phyloP scores from a whole-genome alignment of 345 rosid genomes.

The Abelmoschus esculentus region DNA sequence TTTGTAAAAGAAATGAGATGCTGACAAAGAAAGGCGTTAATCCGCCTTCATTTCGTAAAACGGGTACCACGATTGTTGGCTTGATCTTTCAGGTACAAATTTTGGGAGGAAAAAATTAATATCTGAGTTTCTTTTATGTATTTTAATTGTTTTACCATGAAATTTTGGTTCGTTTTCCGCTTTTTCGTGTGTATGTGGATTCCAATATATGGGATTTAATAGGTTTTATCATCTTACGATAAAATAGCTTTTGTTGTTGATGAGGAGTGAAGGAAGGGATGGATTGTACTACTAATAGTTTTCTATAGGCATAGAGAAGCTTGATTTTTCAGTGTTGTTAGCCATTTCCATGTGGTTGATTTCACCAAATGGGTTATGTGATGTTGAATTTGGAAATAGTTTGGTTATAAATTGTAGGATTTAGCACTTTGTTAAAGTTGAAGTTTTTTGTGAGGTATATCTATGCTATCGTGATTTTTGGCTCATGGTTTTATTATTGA shows the following conservation, averaged over 20 bases:
- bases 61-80: conserved; percentile 96
- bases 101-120: background rate
- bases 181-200: background rate
- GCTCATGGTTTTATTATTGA: background rate
- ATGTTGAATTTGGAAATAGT: background rate
- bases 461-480: background rate
- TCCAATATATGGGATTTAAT: background rate
- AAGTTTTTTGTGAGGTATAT: background rate
- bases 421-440: background rate
- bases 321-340: background rate
- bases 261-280: background rate
- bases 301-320: background rate
- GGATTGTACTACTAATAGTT: background rate
- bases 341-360: background rate
- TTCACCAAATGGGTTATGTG: background rate
- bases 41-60: conserved; percentile 63
- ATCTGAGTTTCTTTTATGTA: background rate
- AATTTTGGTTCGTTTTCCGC: background rate
- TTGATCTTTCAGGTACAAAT: conserved; percentile 55
- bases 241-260: background rate
- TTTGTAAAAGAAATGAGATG: conserved; percentile 76
- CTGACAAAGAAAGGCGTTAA: conserved; percentile 51
- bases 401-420: background rate
- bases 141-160: background rate
- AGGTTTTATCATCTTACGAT: background rate